A percentile compares a stretch with the other conserved stretches of the same genome.
These are phyloP conservation scores for Russula foetens DNA, from an alignment of 768 basidiomycete genomes.

Conservation along the genomic window DNA sequence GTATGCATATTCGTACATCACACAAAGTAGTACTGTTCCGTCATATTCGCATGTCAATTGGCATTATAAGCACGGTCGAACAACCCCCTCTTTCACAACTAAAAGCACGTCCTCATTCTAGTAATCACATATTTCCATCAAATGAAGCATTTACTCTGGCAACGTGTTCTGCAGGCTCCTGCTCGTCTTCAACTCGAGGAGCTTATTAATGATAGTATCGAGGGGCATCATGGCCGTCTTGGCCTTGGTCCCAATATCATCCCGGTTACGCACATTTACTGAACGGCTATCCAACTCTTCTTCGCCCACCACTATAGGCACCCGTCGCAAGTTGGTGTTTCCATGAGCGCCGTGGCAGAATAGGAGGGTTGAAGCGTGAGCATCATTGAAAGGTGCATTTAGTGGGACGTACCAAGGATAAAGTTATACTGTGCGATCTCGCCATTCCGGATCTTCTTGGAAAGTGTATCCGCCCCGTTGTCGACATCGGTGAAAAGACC, in stretches of 20 bases:
- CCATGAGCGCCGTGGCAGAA: background rate
- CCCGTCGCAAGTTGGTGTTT: background rate
- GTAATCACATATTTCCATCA: background rate
- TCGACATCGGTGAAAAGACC: slow-evolving; percentile 91
- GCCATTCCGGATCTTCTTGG: slow-evolving; percentile 96
- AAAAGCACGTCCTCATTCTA: background rate
- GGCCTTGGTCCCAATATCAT: slow-evolving; percentile 82
- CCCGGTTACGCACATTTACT: slow-evolving; percentile 94
- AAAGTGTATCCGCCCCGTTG: slow-evolving; percentile 83
- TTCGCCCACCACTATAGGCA: slow-evolving; percentile 77
- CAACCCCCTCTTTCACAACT: background rate
- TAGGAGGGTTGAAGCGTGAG: background rate
- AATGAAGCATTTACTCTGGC: slow-evolving; percentile 19
- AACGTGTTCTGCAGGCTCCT: slow-evolving; percentile 48
- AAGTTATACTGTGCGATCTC: slow-evolving; percentile 98
- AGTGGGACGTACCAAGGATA: slow-evolving; percentile 65
- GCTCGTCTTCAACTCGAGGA: slow-evolving; percentile 61
- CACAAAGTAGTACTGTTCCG: no score
- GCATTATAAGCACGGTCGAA: background rate
- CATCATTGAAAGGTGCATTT: background rate
- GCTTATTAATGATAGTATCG: slow-evolving; percentile 59
- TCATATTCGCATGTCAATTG: background rate
- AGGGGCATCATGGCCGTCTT: slow-evolving; percentile 69
- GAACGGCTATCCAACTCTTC: slow-evolving; percentile 80
- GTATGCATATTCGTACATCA: background rate